Percentiles rank a stretch among this genome's conserved stretches.
phyloP scores from a whole-genome alignment of 2,329 filamentous ascomycete species.

The Arthroderma uncinatum region DNA sequence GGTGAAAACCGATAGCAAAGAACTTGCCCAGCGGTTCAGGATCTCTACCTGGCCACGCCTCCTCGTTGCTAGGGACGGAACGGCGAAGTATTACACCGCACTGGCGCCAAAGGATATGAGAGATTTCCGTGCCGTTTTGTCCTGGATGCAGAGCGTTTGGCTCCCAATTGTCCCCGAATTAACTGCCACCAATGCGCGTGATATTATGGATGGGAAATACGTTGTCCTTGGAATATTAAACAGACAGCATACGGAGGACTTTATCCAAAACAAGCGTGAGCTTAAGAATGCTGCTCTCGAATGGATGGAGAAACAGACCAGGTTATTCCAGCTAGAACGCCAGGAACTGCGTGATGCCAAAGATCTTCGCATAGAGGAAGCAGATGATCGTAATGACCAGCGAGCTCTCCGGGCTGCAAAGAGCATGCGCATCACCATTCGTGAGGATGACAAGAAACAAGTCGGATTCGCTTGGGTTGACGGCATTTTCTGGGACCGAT shows the following conservation, averaged over 20 bases:
- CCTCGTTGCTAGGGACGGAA: conserved; percentile 76
- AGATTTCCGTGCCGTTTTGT: conserved; percentile 65
- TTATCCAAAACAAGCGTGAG: conserved; percentile 67
- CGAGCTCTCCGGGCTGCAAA: conserved; percentile 78
- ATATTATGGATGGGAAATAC: conserved; percentile 89
- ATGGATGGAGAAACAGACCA: conserved; percentile 95
- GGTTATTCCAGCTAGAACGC: conserved; percentile 81
- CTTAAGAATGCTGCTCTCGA: conserved; percentile 92
- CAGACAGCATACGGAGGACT: conserved; percentile 66
- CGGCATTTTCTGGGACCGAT: conserved; percentile 92
- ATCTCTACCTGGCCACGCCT: conserved; percentile 95
- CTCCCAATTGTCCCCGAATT: conserved; percentile 90
- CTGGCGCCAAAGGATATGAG: conserved; percentile 87
- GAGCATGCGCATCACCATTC: conserved; percentile 82
- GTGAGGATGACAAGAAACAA: conserved; percentile 73
- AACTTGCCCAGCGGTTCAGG: conserved; percentile 72
- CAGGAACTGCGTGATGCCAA: conserved; percentile 91
- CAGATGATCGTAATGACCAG: conserved; percentile 83
- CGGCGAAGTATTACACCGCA: conserved; percentile 79
- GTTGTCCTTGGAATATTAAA: conserved; percentile 88
- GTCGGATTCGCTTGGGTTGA: conserved; percentile 97
- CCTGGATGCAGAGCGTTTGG: conserved; percentile 96
- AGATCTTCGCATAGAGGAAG: conserved; percentile 90
- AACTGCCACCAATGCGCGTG: conserved; percentile 77
- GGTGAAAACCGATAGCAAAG: conserved; percentile 75